phyloP scores from a whole-genome alignment of 2,329 filamentous ascomycete species.

The Hyphodiscus sp. region DNA sequence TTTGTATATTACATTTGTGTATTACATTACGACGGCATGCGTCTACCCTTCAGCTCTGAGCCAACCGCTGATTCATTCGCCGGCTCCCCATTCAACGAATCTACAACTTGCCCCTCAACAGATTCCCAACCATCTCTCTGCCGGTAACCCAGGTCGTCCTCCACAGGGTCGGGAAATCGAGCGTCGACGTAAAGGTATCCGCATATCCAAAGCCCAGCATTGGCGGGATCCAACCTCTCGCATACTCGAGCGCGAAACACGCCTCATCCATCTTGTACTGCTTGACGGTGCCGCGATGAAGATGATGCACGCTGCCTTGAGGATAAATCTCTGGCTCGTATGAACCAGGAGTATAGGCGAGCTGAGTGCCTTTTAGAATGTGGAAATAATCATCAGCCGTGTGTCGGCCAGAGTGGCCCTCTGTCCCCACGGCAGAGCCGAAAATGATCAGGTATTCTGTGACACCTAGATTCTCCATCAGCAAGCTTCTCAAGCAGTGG shows the following conservation, averaged over 20 bases:
- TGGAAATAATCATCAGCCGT: conserved; percentile 93
- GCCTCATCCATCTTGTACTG: conserved; percentile 75
- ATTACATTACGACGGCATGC: no score
- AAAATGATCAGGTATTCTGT: conserved; percentile 91
- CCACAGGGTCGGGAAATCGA: conserved; percentile 83
- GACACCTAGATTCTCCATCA: conserved; percentile 43
- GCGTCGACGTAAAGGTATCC: conserved; percentile 70
- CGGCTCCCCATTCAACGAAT: conserved; percentile 28
- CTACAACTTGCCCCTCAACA: conserved; percentile 61
- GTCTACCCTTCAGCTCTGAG: no score
- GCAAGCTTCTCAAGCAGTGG: not conserved
- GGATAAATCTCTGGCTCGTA: conserved; percentile 66
- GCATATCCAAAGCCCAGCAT: conserved; percentile 90
- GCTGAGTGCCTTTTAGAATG: conserved; percentile 74
- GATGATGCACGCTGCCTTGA: conserved; percentile 63
- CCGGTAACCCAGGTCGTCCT: conserved; percentile 68
- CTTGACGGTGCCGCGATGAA: conserved; percentile 65
- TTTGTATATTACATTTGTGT: no score
- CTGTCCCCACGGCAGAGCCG: conserved; percentile 72
- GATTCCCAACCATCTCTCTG: conserved; percentile 67
- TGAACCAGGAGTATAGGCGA: conserved; percentile 63
- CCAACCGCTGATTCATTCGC: no score
- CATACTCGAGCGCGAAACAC: conserved; percentile 80
- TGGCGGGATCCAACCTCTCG: conserved; percentile 82
- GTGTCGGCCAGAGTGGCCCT: conserved; percentile 83